These are phyloP conservation scores for Guadua angustifolia DNA, from an alignment of 176 grass and related monocot species.

Conservation along the genomic window DNA sequence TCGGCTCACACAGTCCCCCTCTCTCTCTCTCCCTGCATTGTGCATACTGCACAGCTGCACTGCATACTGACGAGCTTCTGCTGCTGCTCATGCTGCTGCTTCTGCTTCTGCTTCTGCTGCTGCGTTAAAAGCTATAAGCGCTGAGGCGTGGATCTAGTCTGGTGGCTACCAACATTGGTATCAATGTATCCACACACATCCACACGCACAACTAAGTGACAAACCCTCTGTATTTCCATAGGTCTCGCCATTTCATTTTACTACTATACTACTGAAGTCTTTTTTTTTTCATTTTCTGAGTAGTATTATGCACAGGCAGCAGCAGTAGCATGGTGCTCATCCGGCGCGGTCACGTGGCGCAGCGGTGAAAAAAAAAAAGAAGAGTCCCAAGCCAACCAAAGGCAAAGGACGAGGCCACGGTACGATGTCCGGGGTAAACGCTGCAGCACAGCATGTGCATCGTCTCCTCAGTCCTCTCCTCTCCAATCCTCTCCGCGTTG, in stretches of 20 bases:
- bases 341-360: no score
- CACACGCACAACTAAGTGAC: not conserved
- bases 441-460: not conserved
- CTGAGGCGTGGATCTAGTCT: constrained; percentile 30
- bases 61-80: constrained; percentile 46
- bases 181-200: not conserved
- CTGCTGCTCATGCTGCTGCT: constrained; percentile 10
- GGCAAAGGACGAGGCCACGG: not conserved
- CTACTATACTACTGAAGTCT: no score
- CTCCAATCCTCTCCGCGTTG: not conserved
- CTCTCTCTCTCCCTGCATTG: not conserved
- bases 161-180: constrained; percentile 26
- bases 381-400: not conserved
- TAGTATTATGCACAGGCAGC: no score
- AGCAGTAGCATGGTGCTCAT: not conserved
- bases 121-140: constrained; percentile 42
- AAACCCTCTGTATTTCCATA: no score
- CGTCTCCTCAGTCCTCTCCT: no score
- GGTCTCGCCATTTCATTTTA: no score
- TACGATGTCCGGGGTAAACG: not conserved
- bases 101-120: not conserved
- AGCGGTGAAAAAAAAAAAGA: not conserved
- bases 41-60: not conserved
- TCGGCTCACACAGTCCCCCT: not conserved
- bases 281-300: no score